These are phyloP conservation scores for Trichoderma atroviride DNA, from an alignment of 2,329 filamentous ascomycete species.

Conservation along the genomic window DNA sequence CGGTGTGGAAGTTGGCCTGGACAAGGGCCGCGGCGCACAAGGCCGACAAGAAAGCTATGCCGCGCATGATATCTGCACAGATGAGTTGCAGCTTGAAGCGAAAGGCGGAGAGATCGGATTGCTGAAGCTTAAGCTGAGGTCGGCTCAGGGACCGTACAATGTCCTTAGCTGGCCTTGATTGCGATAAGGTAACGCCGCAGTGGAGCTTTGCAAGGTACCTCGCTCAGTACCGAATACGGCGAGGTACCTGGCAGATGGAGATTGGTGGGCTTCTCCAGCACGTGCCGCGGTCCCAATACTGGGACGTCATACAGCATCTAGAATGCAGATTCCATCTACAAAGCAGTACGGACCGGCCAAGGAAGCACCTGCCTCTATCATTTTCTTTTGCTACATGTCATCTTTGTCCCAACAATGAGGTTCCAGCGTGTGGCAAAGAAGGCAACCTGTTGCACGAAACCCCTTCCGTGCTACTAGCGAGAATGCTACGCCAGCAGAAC, in stretches of 20 bases:
- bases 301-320: constrained; percentile 12
- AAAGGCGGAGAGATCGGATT: background rate
- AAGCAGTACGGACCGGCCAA: background rate
- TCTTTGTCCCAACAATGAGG: background rate
- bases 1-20: constrained; percentile 47
- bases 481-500: background rate
- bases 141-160: background rate
- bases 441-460: background rate
- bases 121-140: background rate
- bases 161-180: constrained; percentile 19
- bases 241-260: background rate
- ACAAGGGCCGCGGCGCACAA: constrained; percentile 48
- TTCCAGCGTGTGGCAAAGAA: background rate
- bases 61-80: constrained; percentile 43
- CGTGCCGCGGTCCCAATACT: background rate
- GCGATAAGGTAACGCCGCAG: constrained; percentile 11
- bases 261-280: constrained; percentile 5
- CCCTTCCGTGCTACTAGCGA: constrained; percentile 2
- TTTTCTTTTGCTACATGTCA: background rate
- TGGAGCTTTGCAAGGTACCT: constrained; percentile 11
- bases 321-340: background rate
- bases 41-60: constrained; percentile 44
- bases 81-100: background rate
- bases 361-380: background rate
- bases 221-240: background rate